These are phyloP conservation scores for Xylariales sp. DNA, from an alignment of 2,329 filamentous ascomycete species.

Conservation along the genomic window DNA sequence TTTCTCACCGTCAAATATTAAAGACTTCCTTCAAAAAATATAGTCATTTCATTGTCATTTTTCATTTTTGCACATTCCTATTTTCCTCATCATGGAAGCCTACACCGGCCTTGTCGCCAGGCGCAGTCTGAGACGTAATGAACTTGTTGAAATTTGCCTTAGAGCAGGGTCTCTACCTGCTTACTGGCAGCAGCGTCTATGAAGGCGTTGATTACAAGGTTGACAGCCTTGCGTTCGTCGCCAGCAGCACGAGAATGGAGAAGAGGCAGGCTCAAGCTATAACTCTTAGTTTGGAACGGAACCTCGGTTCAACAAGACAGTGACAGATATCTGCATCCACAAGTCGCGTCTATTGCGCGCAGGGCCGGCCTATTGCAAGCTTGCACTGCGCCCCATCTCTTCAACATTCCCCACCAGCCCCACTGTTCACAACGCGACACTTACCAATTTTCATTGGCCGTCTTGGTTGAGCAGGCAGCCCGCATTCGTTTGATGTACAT, in stretches of 20 bases:
- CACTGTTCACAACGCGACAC: conserved; percentile 40
- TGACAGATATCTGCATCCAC: conserved; percentile 54
- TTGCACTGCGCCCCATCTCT: conserved; percentile 41
- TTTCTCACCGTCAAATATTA: conserved; percentile 64
- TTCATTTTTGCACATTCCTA: conserved; percentile 67
- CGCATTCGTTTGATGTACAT: conserved; percentile 61
- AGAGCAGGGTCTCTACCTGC: conserved; percentile 48
- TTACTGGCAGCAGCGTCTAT: too few relatives aligned
- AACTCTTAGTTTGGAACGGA: conserved; percentile 66
- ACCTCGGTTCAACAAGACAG: conserved; percentile 60
- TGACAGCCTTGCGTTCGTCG: too few relatives aligned
- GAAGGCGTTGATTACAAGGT: too few relatives aligned
- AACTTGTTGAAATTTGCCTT: conserved; percentile 57
- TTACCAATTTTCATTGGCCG: conserved; percentile 58
- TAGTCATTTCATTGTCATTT: conserved; percentile 72
- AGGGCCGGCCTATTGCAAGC: conserved; percentile 52
- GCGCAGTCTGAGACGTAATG: conserved; percentile 65
- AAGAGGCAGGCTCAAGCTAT: conserved; percentile 64
- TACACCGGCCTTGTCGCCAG: conserved; percentile 61
- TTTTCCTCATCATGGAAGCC: conserved; percentile 62
- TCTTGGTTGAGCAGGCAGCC: conserved; percentile 69
- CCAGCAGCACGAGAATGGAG: conserved; percentile 47
- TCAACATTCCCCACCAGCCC: conserved; percentile 59
- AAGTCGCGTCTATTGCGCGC: conserved; percentile 53
- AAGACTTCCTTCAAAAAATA: conserved; percentile 68